Conservation (phyloP, 768 basidiomycete genomes). For the Brasilioporus rufonigricans region DNA sequence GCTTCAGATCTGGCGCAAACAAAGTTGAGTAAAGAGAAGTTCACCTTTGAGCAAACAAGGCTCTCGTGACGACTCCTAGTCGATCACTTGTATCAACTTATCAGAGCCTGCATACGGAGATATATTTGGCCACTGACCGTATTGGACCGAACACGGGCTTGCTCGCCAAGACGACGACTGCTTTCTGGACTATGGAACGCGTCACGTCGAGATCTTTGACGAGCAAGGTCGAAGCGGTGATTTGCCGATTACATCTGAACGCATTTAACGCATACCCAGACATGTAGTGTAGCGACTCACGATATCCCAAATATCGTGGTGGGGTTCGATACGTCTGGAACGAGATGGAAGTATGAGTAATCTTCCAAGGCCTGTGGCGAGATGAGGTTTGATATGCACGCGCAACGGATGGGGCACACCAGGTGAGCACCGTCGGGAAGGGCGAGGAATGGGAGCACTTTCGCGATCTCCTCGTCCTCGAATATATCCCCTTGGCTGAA, state of each 20-base stretch:
- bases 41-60: constrained; percentile 83
- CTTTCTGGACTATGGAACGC: constrained; percentile 95
- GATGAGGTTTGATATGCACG: constrained; percentile 9
- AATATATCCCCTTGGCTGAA: constrained; percentile 76
- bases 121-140: constrained; percentile 45
- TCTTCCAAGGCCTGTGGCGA: constrained; percentile 55
- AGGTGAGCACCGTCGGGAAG: constrained; percentile 97
- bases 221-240: constrained; percentile 72
- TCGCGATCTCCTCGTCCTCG: constrained; percentile 80
- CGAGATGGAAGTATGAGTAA: constrained; percentile 94
- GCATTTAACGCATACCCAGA: constrained; percentile 1
- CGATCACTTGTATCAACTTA: constrained; percentile 65
- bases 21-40: background rate
- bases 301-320: constrained; percentile 96
- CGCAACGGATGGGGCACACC: constrained; percentile 37
- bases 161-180: constrained; percentile 89
- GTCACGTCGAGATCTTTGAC: constrained; percentile 86
- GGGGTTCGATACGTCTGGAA: constrained; percentile 65
- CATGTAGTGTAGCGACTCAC: constrained; percentile 34
- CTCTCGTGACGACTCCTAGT: constrained; percentile 89
- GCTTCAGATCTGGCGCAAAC: background rate
- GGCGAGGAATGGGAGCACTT: constrained; percentile 91
- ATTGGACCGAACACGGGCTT: constrained; percentile 94
- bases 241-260: constrained; percentile 90
- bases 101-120: constrained; percentile 1